A percentile compares a stretch with the other conserved stretches of the same genome.
These are phyloP conservation scores for Lichtheimia corymbifera DNA, from an alignment of 371 early-diverging fungal species.

Conservation along the genomic window DNA sequence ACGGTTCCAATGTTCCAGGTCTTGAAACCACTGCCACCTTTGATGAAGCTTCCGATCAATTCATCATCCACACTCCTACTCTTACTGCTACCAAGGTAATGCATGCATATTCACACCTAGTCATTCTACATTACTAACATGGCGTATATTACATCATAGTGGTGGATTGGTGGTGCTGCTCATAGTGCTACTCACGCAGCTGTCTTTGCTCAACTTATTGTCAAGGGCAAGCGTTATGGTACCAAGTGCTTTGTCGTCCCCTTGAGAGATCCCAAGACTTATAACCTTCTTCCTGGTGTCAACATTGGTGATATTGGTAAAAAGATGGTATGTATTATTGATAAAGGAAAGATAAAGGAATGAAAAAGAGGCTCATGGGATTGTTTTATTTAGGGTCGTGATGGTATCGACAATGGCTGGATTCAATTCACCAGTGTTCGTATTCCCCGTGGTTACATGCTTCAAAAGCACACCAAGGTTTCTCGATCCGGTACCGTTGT, in stretches of 20 bases:
- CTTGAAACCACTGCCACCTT: conserved; percentile 94
- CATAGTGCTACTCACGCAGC: conserved; percentile 84
- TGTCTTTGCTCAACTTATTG: conserved; percentile 80
- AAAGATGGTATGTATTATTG: conserved; percentile 55
- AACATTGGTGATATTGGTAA: conserved; percentile 74
- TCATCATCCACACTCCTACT: conserved; percentile 88
- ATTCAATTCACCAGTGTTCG: conserved; percentile 83
- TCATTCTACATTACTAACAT: no score
- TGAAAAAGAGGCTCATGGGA: not conserved
- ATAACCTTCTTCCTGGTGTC: conserved; percentile 58
- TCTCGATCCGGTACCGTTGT: conserved; percentile 71
- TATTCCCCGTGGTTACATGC: conserved; percentile 80
- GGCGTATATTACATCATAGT: conserved; percentile 32
- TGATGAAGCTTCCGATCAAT: conserved; percentile 82
- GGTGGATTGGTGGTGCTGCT: conserved; percentile 97
- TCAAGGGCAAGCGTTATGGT: conserved; percentile 78
- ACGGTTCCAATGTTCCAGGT: conserved; percentile 91
- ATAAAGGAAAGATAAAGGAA: not conserved
- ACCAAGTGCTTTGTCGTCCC: conserved; percentile 80
- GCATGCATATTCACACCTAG: not conserved
- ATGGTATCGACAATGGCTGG: conserved; percentile 86
- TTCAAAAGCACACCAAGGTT: conserved; percentile 94
- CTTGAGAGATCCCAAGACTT: conserved; percentile 65
- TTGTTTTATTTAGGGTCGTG: conserved; percentile 49
- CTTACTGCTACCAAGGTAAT: conserved; percentile 82